These are phyloP conservation scores for Pleurotus tuoliensis DNA, from an alignment of 768 basidiomycete genomes.

Conservation along the genomic window DNA sequence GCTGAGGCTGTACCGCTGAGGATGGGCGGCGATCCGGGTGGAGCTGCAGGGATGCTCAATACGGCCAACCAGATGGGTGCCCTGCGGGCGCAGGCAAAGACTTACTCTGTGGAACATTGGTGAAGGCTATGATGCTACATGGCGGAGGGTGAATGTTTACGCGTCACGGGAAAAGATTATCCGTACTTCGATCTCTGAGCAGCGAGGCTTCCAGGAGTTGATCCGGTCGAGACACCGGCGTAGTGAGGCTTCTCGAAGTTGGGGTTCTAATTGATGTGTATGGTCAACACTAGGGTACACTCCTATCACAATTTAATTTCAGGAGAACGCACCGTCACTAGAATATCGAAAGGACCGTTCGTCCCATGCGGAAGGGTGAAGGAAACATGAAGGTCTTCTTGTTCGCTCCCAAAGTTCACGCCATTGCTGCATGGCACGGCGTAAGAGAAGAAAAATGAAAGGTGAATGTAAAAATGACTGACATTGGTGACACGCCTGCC, in stretches of 20 bases:
- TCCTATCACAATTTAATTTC: neutral
- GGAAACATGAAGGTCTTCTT: neutral
- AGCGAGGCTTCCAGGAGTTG: slow-evolving; percentile 1
- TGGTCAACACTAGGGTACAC: neutral
- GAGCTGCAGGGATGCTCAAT: slow-evolving; percentile 20
- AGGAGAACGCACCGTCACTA: slow-evolving; percentile 28
- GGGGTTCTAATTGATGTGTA: slow-evolving; percentile 27
- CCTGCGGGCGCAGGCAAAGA: neutral
- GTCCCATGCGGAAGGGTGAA: slow-evolving; percentile 11
- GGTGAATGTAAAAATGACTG: neutral
- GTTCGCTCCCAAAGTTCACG: slow-evolving; percentile 2
- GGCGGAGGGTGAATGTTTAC: neutral
- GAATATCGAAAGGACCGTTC: slow-evolving; percentile 27
- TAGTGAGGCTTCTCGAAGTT: slow-evolving; percentile 24
- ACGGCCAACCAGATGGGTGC: neutral
- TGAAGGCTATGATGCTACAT: slow-evolving; percentile 1
- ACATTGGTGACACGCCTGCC: slow-evolving; percentile 24
- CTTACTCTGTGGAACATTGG: slow-evolving; percentile 4
- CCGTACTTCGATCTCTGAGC: neutral
- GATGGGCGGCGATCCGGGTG: slow-evolving; percentile 21
- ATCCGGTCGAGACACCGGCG: slow-evolving; percentile 2
- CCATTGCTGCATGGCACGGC: neutral
- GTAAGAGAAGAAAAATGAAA: neutral
- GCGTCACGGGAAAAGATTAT: neutral
- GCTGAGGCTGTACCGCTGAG: slow-evolving; percentile 12